Percentiles rank a stretch among this genome's conserved stretches.
These are phyloP conservation scores for Mortierella antarctica DNA, from an alignment of 192 early-diverging fungal genomes.

Conservation along the genomic window DNA sequence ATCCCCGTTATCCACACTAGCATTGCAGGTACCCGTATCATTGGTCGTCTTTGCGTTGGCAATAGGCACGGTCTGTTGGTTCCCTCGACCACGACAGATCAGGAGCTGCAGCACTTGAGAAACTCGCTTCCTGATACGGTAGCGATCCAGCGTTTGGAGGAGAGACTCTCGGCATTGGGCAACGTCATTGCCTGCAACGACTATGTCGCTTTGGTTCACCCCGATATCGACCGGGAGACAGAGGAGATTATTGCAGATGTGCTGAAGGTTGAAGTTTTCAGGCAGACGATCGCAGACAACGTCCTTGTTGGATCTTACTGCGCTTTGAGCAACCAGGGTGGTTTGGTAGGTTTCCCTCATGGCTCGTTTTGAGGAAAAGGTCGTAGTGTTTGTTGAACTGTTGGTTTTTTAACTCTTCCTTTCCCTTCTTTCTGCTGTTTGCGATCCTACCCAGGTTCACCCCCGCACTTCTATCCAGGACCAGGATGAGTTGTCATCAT, in stretches of 20 bases:
- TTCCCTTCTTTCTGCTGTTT: too few species aligned
- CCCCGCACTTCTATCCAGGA: slow-evolving; percentile 96
- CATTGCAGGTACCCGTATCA: slow-evolving; percentile 96
- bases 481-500: slow-evolving; percentile 96
- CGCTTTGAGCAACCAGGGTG: slow-evolving; percentile 97
- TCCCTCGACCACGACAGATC: slow-evolving; percentile 95
- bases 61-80: slow-evolving; percentile 96
- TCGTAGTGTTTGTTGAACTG: neutral
- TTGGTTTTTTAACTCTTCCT: neutral
- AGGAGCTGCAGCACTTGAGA: slow-evolving; percentile 96
- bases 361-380: slow-evolving; percentile 5
- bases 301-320: slow-evolving; percentile 97
- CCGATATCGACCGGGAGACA: slow-evolving; percentile 97
- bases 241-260: slow-evolving; percentile 99
- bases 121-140: slow-evolving; percentile 96
- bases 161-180: slow-evolving; percentile 95
- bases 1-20: slow-evolving; percentile 97
- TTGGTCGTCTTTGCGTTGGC: slow-evolving; percentile 93
- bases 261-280: slow-evolving; percentile 97
- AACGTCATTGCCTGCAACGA: slow-evolving; percentile 99
- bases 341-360: slow-evolving; percentile 69
- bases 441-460: slow-evolving; percentile 60
- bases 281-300: slow-evolving; percentile 98
- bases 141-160: slow-evolving; percentile 96
- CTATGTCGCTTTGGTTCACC: slow-evolving; percentile 98